Evolutionary conservation across 2,329 filamentous ascomycete genomes (phyloP).

Genomic region (Hypoxylon sp.): DNA sequence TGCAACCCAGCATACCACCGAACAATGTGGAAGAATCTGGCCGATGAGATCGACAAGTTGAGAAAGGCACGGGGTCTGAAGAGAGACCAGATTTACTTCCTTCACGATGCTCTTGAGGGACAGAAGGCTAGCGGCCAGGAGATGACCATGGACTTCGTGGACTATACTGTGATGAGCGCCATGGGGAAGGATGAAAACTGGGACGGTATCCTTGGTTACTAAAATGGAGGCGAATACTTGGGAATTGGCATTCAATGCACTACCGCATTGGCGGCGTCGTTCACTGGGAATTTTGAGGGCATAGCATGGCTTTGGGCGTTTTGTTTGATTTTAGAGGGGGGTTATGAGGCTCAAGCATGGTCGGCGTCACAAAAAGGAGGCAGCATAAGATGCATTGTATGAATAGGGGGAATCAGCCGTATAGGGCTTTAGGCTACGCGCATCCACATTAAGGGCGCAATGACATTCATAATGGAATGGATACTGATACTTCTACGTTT

Average conservation of each 20-base stretch:
- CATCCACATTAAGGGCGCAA: constrained; percentile 23
- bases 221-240: constrained; percentile 25
- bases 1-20: constrained; percentile 77
- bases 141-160: constrained; percentile 74
- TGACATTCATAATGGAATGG: constrained; percentile 40
- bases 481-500: constrained; percentile 16
- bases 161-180: constrained; percentile 74
- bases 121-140: constrained; percentile 77
- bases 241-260: constrained; percentile 12
- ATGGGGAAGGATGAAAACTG: constrained; percentile 54
- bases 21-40: constrained; percentile 73
- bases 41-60: constrained; percentile 72
- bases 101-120: constrained; percentile 88
- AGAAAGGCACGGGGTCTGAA: constrained; percentile 78
- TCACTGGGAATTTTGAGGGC: constrained; percentile 1
- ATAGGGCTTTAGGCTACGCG: constrained; percentile 26
- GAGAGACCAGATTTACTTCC: constrained; percentile 83
- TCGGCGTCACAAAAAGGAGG: constrained; percentile 34
- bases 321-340: constrained; percentile 8
- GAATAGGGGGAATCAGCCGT: constrained; percentile 25
- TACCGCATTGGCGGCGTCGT: neutral
- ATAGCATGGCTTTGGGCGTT: constrained; percentile 20
- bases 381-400: constrained; percentile 42
- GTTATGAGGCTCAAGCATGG: constrained; percentile 41
- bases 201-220: constrained; percentile 52